Base-by-base conservation (phyloP, 805 yeast species). In the Torulaspora franciscae region DNA sequence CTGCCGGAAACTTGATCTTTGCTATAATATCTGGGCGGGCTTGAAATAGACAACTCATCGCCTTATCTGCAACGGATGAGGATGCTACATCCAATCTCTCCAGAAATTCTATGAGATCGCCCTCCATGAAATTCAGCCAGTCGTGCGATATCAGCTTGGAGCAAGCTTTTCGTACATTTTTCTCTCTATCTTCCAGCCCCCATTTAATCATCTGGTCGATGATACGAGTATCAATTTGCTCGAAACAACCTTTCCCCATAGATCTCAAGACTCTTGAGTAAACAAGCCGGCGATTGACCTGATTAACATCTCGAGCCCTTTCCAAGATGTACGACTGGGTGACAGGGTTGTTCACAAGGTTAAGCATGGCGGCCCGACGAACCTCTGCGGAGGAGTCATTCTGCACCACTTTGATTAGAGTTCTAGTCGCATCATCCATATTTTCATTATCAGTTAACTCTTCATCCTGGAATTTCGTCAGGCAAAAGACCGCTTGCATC, bases 101-200 rank as follows among this genome's bases (percentile, higher is more conserved):
- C 29, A 91, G 65, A 29, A 91, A 72, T 47, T 80, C 87, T 40
- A 82, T 66, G 11, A 91, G 68, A 62, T 88, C 90, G 50, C 83
- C 81, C 50, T 83, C 74, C 14, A 82, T 75, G 4, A 75, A 69
- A 22, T 76, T 76, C 40, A 85, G 73, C 98, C 98, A 93, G 35
- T 74, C 74, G 23, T 70, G 67, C 2, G 85, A 74, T 36, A 93
- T 71, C 80, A 89, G 75, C 50, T 77, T 76, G 1, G 74, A 65
- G 4, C 96, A 88, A 0, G 96, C 91, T 23, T 69, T 70, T 51
- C 79, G 70, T 1, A 93, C 97, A 5, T 71, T 54, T 4, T 73
- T 79, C 51, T 90, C 96, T 52, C 97, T 77, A 64, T 91, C 99
- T 49, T 79, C 80, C 40, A 91, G 71, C 3, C 99, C 98, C 88